phyloP scores from a whole-genome alignment of 768 basidiomycete genomes.

The Pleurotus giganteus region DNA sequence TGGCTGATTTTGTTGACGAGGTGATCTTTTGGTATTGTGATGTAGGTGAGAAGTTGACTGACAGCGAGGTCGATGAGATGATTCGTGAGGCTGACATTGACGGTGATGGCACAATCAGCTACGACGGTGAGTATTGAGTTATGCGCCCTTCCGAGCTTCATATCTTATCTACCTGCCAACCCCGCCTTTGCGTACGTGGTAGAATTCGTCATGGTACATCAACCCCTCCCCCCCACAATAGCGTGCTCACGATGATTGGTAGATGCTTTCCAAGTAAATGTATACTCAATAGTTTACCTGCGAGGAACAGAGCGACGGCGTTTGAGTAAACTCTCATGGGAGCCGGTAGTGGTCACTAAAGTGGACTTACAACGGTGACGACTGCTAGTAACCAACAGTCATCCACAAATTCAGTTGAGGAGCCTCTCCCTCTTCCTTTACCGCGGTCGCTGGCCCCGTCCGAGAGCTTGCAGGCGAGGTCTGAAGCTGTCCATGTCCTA shows the following conservation, averaged over 20 bases:
- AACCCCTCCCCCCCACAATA: background rate
- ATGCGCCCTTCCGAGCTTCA: background rate
- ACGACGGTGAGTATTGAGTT: conserved; percentile 56
- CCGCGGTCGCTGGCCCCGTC: too few relatives aligned
- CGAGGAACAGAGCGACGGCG: too few relatives aligned
- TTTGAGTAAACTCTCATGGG: too few relatives aligned
- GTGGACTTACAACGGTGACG: too few relatives aligned
- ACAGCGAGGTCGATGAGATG: conserved; percentile 34
- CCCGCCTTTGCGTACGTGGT: conserved; percentile 15
- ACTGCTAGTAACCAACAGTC: too few relatives aligned
- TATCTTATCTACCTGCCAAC: background rate
- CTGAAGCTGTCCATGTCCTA: too few relatives aligned
- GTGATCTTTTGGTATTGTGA: background rate
- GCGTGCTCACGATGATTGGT: background rate
- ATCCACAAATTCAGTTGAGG: too few relatives aligned
- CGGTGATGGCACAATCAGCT: conserved; percentile 78
- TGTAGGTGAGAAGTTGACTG: conserved; percentile 29
- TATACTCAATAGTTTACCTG: too few relatives aligned
- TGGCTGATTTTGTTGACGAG: background rate
- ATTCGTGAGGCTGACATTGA: conserved; percentile 65
- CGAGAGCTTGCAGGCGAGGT: too few relatives aligned
- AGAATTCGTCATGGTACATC: conserved; percentile 28
- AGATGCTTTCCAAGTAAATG: conserved; percentile 31
- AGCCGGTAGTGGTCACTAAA: too few relatives aligned
- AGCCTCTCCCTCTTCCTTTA: too few relatives aligned